These are phyloP conservation scores for Venturiaceae sp. DNA, from an alignment of 2,329 filamentous ascomycete genomes.

Conservation along the genomic window DNA sequence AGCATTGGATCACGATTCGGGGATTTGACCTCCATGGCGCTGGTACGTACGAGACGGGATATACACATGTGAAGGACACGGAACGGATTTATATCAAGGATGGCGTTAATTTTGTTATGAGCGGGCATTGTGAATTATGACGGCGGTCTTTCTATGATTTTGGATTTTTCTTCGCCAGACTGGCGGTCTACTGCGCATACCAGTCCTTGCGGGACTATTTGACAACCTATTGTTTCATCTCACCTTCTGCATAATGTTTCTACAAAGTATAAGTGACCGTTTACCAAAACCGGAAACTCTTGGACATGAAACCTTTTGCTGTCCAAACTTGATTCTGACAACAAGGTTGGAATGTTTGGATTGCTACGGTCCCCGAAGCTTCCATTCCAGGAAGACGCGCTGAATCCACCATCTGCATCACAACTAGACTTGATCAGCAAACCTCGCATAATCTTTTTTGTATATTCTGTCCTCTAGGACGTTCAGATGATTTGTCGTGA, in stretches of 20 bases:
- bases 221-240: slow-evolving; percentile 1
- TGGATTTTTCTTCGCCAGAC: neutral
- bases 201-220: no score
- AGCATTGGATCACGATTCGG: no score
- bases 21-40: neutral
- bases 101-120: neutral
- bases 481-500: no score
- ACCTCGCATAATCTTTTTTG: no score
- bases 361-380: no score
- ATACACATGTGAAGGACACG: neutral
- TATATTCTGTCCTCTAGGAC: no score
- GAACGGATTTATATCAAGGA: neutral
- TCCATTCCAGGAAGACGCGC: no score
- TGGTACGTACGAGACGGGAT: neutral
- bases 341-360: no score
- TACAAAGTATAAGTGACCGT: neutral
- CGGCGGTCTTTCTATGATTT: neutral
- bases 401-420: no score
- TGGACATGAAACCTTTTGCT: neutral
- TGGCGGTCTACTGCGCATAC: neutral
- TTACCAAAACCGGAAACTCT: neutral
- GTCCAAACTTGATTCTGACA: no score
- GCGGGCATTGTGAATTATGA: neutral
- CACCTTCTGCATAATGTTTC: neutral
- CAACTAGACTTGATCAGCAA: no score